Percentiles rank a stretch among this genome's conserved stretches.
phyloP scores from a whole-genome alignment of 2,329 filamentous ascomycete species.

The Penicillium sclerotigenum region DNA sequence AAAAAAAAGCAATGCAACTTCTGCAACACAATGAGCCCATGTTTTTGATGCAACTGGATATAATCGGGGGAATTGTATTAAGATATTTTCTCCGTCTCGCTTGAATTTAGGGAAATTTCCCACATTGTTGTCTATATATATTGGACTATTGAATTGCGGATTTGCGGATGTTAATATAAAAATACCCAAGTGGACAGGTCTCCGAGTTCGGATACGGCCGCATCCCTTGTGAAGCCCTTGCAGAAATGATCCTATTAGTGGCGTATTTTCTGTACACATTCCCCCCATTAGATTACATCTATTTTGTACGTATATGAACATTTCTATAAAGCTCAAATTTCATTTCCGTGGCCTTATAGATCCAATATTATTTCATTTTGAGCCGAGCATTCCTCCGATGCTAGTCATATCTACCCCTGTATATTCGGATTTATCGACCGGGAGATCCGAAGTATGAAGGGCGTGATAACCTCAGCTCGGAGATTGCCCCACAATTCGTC shows the following conservation, averaged over 20 bases:
- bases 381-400: background rate
- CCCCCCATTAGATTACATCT: background rate
- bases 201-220: background rate
- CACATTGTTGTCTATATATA: background rate
- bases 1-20: background rate
- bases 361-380: background rate
- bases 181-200: conserved; percentile 8
- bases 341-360: background rate
- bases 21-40: background rate
- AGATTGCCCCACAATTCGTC: background rate
- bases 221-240: conserved; percentile 9
- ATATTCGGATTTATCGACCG: background rate
- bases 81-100: background rate
- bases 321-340: background rate
- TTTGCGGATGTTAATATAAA: background rate
- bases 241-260: background rate
- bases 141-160: background rate
- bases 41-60: background rate
- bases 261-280: background rate
- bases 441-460: background rate
- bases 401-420: background rate
- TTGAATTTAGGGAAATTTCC: background rate
- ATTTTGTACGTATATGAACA: background rate
- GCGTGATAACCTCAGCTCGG: background rate
- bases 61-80: background rate